Conservation (phyloP, 2,329 filamentous ascomycete species). For the Aspergillus flavus region DNA sequence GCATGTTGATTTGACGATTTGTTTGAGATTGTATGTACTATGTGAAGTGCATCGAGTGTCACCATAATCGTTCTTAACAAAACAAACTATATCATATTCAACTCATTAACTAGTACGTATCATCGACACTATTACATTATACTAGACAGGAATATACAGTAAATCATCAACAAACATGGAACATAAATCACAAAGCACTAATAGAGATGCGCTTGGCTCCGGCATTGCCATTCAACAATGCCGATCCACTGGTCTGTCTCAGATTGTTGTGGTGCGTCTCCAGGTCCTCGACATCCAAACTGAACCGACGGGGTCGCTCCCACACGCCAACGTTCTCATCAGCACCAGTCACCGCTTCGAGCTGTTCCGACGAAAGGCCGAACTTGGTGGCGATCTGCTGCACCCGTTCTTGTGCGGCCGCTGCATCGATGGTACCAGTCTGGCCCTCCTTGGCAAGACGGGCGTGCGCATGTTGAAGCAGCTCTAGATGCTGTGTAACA, state of each 20-base stretch:
- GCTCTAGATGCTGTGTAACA: slow-evolving; percentile 33
- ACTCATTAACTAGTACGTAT: slow-evolving; percentile 1
- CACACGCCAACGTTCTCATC: slow-evolving; percentile 34
- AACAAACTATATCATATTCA: background rate
- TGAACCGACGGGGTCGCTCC: slow-evolving; percentile 36
- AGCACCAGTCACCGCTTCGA: slow-evolving; percentile 22
- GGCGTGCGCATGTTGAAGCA: slow-evolving; percentile 31
- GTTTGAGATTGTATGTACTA: background rate
- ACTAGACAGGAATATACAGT: background rate
- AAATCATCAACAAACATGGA: background rate
- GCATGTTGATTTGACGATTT: background rate
- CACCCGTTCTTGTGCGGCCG: slow-evolving; percentile 29
- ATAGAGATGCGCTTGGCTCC: slow-evolving; percentile 27
- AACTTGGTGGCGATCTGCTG: slow-evolving; percentile 33
- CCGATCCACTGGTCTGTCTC: slow-evolving; percentile 32
- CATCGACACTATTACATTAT: background rate
- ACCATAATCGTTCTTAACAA: background rate
- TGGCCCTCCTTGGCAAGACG: slow-evolving; percentile 26
- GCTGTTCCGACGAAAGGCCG: slow-evolving; percentile 26
- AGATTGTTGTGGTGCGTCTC: slow-evolving; percentile 34
- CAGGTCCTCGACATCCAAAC: slow-evolving; percentile 34
- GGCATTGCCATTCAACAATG: slow-evolving; percentile 29
- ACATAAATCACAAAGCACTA: slow-evolving; percentile 20
- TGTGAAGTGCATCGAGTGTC: background rate
- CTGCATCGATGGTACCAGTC: slow-evolving; percentile 17